phyloP scores from a whole-genome alignment of 1,284 basidiomycete species.

The Moniliella sp. region DNA sequence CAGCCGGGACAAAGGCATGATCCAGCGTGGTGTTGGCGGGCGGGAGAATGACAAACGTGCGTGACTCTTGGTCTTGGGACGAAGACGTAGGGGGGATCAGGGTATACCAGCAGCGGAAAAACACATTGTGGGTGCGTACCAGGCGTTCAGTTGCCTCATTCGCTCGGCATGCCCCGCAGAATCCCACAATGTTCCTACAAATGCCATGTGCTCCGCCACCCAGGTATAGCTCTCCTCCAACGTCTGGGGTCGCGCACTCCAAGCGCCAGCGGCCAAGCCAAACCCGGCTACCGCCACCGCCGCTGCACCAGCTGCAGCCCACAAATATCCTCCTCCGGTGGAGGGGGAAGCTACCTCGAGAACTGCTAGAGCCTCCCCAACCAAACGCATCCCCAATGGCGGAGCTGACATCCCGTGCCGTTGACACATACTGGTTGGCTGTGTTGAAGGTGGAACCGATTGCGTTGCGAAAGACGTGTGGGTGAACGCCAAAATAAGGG shows the following conservation, averaged over 20 bases:
- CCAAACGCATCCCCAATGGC: slow-evolving; percentile 33
- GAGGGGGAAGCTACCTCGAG: slow-evolving; percentile 37
- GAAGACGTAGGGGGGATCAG: slow-evolving; percentile 7
- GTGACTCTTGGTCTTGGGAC: neutral
- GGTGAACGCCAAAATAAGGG: slow-evolving; percentile 48
- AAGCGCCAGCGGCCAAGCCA: slow-evolving; percentile 5
- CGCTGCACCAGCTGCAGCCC: slow-evolving; percentile 7
- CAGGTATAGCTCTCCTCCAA: slow-evolving; percentile 35
- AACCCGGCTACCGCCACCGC: slow-evolving; percentile 14
- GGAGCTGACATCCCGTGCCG: slow-evolving; percentile 42
- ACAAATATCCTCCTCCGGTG: neutral
- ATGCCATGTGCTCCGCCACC: slow-evolving; percentile 72
- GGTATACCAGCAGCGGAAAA: slow-evolving; percentile 36
- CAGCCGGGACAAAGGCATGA: neutral
- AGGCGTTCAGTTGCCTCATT: slow-evolving; percentile 40
- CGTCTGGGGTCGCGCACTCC: neutral
- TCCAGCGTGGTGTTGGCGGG: neutral
- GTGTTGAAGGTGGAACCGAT: slow-evolving; percentile 46
- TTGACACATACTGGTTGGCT: slow-evolving; percentile 49
- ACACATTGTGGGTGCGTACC: slow-evolving; percentile 42
- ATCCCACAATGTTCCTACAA: slow-evolving; percentile 70
- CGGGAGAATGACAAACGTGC: slow-evolving; percentile 27
- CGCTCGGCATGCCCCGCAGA: slow-evolving; percentile 45
- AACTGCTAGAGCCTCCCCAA: too few species aligned
- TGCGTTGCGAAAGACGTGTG: slow-evolving; percentile 61